A percentile compares a stretch with the other conserved stretches of the same genome.
Evolutionary conservation across 106 monocot genomes (phyloP).

Genomic region (Hemerocallis citrina): DNA sequence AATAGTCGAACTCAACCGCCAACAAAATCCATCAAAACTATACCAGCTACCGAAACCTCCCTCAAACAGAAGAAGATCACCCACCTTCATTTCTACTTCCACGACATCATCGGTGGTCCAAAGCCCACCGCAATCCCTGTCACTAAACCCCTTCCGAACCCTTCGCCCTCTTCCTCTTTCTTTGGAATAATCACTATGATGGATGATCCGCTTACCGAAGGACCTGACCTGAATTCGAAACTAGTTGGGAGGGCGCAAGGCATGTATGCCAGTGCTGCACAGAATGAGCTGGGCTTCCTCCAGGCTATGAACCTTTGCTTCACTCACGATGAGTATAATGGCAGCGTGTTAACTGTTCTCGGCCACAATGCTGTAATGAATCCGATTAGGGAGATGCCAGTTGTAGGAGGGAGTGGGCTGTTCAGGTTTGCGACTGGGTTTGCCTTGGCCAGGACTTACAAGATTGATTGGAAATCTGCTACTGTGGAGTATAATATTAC

Average conservation of each 20-base stretch:
- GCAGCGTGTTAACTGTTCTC: constrained; percentile 20
- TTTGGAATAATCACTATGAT: constrained; percentile 16
- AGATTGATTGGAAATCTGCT: not conserved
- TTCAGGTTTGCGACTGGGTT: constrained; percentile 13
- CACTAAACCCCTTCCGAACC: not conserved
- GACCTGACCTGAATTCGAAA: constrained; percentile 6
- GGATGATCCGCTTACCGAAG: constrained; percentile 13
- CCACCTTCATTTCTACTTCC: no score
- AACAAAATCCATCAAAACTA: no score
- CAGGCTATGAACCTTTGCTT: constrained; percentile 11
- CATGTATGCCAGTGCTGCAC: constrained; percentile 3
- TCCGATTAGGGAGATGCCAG: constrained; percentile 15
- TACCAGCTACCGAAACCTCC: no score
- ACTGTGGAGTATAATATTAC: constrained; percentile 6
- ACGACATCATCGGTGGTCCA: no score
- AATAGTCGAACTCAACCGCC: no score
- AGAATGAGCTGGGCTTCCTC: constrained; percentile 10
- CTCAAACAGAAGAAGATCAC: no score
- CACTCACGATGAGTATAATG: constrained; percentile 10
- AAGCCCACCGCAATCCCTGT: constrained; percentile 13
- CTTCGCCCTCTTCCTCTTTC: no score
- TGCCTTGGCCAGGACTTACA: not conserved
- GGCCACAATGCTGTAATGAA: constrained; percentile 14
- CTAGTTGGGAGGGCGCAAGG: constrained; percentile 16
- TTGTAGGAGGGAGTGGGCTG: constrained; percentile 18